Evolutionary conservation across 2,329 filamentous ascomycete genomes (phyloP), one percentile per base, ranked within the genome.

Genomic region (Exophiala calicioides): DNA sequence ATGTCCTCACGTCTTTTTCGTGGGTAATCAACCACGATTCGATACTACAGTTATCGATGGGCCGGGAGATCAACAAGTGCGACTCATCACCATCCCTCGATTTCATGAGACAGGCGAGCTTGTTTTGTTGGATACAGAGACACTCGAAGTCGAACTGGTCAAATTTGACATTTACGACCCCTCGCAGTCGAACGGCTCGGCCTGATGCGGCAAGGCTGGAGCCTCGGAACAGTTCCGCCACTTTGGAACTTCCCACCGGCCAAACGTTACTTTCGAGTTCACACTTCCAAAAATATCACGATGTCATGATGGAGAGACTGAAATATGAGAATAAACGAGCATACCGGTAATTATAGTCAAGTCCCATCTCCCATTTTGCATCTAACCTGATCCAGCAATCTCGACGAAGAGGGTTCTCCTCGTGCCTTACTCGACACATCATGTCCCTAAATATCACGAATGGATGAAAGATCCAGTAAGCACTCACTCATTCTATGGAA

Each of bases 1-100:
- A 13, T 95, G 88, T 53, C 93, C 93, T 2, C 91, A 98, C 62
- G 74, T 98, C 23, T 97, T 89, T 70, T 88, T 98, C 65, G 85
- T 87, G 1, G 90, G 90, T 12, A 90, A 86, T 59, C 90, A 95
- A 66, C 84, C 88, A 2, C 75, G 76, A 41, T 95, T 94, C 65
- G 83, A 81, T 40, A 90, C 85, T 2, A 80, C 77, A 21, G 66
- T 85, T 1, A 84, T 94, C 26, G 72, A 84, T 31, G 85, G 68
- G 15, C 63, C 60, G 8, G 74, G 81, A 1, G 84, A 82, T 1
- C 85, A 95, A 65, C 70, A 71, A 13, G 86, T 95, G 6, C 77
- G 89, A 31, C 71, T 97, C 3, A 72, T 98, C n/a, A 78, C 88
- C 0, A 79, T 98, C 29, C 94, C 94, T 0, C 84, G 79, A 16